Evolutionary conservation across 129 eudicot species (phyloP), one percentile per base, ranked within the genome.

Genomic region (Silybum marianum): DNA sequence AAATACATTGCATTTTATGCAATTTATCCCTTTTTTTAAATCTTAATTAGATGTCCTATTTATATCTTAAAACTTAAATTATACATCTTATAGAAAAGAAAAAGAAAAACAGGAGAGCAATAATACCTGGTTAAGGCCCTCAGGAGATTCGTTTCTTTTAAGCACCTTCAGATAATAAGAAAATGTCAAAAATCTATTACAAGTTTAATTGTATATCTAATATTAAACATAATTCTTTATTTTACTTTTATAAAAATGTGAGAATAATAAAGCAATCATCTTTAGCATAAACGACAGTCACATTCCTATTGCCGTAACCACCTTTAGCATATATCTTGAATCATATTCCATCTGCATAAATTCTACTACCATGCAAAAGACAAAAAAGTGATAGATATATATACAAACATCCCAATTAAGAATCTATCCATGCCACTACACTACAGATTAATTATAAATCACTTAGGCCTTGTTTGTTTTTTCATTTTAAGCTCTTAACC

Each of bases 241-340:
- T 14, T 44, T 67, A 24, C 32, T 78, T 78, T 42, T 42, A 18
- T 9, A 44, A 68, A n/a, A 71, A 78, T 70, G 46, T 26, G 51
- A 69, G 68, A 78, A 68, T 76, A 75, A 69, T 76, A 76, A 82
- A 82, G 85, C 77, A 69, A 51, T 69, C 51, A 51, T 69, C 85
- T 82, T 82, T 82, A 82, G 72, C 72, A 82, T 75, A 82, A 60
- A 76, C 77, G 7, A 82, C 36, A 82, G 71, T 76, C 71, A 76
- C 73, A 82, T 76, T 82, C 85, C 77, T 76, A 82, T 82, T 82
- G 85, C 73, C 85, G 67, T 48, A 75, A 82, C 60, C 58, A 62
- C 72, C 58, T 42, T 67, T 48, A 70, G 75, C 81, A 66, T 75
- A 44, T 12, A 81, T 82, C 81, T 69, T 76, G 13, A 58, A 69